Evolutionary conservation across 2,329 filamentous ascomycete genomes (phyloP).

Genomic region (Sclerotinia borealis): DNA sequence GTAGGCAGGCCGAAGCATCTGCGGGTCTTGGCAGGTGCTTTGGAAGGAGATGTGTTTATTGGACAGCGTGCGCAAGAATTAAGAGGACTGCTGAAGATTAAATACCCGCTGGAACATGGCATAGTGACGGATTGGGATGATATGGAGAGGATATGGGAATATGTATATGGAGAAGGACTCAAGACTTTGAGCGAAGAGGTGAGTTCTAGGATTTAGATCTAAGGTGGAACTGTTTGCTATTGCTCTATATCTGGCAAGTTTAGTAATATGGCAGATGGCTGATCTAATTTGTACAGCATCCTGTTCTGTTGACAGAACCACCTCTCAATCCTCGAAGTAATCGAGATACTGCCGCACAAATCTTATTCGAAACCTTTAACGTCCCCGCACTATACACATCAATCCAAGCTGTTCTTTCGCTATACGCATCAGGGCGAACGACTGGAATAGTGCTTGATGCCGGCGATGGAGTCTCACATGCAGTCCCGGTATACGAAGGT

Average conservation of each 20-base stretch:
- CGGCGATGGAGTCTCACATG: constrained; percentile 93
- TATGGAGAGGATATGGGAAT: constrained; percentile 99
- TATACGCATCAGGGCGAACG: constrained; percentile 93
- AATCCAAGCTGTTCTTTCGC: constrained; percentile 90
- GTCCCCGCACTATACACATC: constrained; percentile 94
- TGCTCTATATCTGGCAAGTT: background rate
- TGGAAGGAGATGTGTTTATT: constrained; percentile 97
- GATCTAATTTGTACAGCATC: constrained; percentile 54
- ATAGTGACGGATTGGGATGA: constrained; percentile 99
- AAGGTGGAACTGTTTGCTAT: background rate
- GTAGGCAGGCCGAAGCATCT: constrained; percentile 94
- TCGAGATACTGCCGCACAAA: constrained; percentile 92
- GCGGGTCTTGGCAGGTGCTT: constrained; percentile 87
- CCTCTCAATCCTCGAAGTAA: constrained; percentile 93
- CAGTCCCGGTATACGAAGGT: constrained; percentile 94
- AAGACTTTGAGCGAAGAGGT: constrained; percentile 98
- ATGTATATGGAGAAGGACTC: constrained; percentile 90
- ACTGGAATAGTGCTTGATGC: constrained; percentile 94
- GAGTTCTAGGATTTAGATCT: constrained; percentile 27
- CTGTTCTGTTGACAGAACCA: constrained; percentile 91
- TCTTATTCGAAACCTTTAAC: constrained; percentile 98
- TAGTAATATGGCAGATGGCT: constrained; percentile 3
- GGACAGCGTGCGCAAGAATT: constrained; percentile 83
- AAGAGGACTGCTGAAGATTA: constrained; percentile 88
- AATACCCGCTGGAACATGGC: constrained; percentile 92